phyloP scores from a whole-genome alignment of 2,329 filamentous ascomycete genomes.

The Colletotrichum sp. region DNA sequence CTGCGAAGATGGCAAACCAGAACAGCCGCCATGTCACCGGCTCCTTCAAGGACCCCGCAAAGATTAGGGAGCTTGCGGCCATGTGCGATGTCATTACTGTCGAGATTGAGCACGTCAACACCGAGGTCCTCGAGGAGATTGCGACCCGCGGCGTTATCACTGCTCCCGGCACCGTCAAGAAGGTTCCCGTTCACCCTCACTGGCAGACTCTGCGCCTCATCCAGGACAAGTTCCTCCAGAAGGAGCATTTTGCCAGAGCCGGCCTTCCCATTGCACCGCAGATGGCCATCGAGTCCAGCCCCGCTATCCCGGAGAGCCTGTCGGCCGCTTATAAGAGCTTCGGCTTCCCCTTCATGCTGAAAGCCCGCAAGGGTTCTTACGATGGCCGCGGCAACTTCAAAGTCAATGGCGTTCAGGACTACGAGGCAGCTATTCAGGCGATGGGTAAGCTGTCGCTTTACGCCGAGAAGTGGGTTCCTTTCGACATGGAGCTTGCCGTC shows the following conservation, averaged over 20 bases:
- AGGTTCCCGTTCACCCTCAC: slow-evolving; percentile 74
- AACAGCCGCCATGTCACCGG: slow-evolving; percentile 78
- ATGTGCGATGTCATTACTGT: slow-evolving; percentile 84
- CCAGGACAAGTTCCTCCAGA: slow-evolving; percentile 93
- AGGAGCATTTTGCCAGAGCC: slow-evolving; percentile 74
- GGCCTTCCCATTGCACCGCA: slow-evolving; percentile 77
- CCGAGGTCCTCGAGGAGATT: slow-evolving; percentile 86
- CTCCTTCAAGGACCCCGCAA: slow-evolving; percentile 83
- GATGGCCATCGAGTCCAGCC: slow-evolving; percentile 61
- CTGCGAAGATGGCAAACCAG: slow-evolving; percentile 85
- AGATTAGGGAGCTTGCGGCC: slow-evolving; percentile 80
- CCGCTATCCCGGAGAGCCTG: slow-evolving; percentile 65
- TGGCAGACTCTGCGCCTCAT: slow-evolving; percentile 88
- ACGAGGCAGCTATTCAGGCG: slow-evolving; percentile 69
- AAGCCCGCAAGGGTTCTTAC: slow-evolving; percentile 88
- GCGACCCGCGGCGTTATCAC: slow-evolving; percentile 67
- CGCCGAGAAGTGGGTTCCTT: slow-evolving; percentile 88
- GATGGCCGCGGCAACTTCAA: slow-evolving; percentile 79
- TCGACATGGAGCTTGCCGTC: slow-evolving; percentile 86
- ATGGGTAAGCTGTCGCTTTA: slow-evolving; percentile 78
- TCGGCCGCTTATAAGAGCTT: slow-evolving; percentile 66
- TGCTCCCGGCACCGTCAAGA: slow-evolving; percentile 45
- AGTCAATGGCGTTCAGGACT: slow-evolving; percentile 48
- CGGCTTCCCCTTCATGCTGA: slow-evolving; percentile 90
- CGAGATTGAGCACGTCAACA: slow-evolving; percentile 95